phyloP scores from a whole-genome alignment of 352 stramenopile genomes.

The Phytophthora pluvialis region DNA sequence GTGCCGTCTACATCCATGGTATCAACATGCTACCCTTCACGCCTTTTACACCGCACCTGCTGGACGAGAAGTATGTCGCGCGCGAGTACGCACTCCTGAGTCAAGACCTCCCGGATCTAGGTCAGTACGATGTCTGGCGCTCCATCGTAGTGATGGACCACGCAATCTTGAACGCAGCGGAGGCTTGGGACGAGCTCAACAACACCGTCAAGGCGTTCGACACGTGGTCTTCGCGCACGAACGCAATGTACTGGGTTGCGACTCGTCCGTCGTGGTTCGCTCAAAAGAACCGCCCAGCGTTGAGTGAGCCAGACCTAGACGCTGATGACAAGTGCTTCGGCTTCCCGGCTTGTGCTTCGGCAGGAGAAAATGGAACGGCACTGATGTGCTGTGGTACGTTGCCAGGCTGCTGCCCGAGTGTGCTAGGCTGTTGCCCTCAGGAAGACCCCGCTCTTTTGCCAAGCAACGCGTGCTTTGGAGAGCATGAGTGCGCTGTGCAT shows the following conservation, averaged over 20 bases:
- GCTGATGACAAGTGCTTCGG: constrained; percentile 71
- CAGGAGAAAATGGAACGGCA: constrained; percentile 64
- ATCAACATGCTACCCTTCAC: constrained; percentile 90
- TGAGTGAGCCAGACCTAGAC: constrained; percentile 41
- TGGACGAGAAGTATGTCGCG: constrained; percentile 65
- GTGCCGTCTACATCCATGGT: constrained; percentile 76
- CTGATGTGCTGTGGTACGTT: constrained; percentile 71
- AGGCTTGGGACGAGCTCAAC: constrained; percentile 71
- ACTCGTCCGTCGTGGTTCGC: constrained; percentile 75
- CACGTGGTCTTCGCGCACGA: constrained; percentile 77
- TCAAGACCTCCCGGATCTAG: constrained; percentile 48
- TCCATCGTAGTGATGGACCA: constrained; percentile 77
- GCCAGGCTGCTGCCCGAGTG: constrained; percentile 74
- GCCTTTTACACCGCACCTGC: constrained; percentile 64
- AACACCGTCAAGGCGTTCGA: constrained; percentile 60
- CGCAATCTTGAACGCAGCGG: constrained; percentile 62
- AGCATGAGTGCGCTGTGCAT: constrained; percentile 64
- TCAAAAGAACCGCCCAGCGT: constrained; percentile 42
- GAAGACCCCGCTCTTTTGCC: constrained; percentile 48
- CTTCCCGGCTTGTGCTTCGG: constrained; percentile 55
- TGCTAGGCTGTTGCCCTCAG: constrained; percentile 66
- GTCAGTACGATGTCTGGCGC: constrained; percentile 69
- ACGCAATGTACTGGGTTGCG: constrained; percentile 78
- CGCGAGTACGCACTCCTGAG: constrained; percentile 63
- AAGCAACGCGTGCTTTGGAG: constrained; percentile 65